These are phyloP conservation scores for Colletotrichum sidae DNA, from an alignment of 2,329 filamentous ascomycete genomes.

Conservation along the genomic window DNA sequence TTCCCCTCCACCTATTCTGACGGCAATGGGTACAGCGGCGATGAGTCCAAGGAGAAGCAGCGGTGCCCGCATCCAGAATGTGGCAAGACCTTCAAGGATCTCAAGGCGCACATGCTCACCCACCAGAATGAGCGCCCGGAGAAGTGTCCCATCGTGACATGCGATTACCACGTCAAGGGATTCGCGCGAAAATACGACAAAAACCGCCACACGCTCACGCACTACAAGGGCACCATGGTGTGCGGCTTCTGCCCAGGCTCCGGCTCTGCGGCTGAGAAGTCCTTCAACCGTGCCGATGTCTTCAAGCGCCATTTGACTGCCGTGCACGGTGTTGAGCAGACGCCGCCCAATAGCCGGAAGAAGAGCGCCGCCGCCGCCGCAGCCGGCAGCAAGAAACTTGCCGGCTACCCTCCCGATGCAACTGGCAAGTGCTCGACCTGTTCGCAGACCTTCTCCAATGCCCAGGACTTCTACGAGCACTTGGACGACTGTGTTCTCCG, in stretches of 20 bases:
- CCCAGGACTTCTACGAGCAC: constrained; percentile 99
- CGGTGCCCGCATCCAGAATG: constrained; percentile 87
- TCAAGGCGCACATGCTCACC: constrained; percentile 94
- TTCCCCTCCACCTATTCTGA: constrained; percentile 72
- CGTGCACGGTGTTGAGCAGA: constrained; percentile 93
- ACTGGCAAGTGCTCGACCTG: constrained; percentile 98
- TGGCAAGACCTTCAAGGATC: constrained; percentile 87
- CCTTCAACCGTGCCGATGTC: constrained; percentile 93
- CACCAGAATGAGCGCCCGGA: constrained; percentile 92
- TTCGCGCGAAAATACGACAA: constrained; percentile 98
- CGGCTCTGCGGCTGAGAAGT: constrained; percentile 90
- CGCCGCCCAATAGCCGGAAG: constrained; percentile 90
- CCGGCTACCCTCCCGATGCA: constrained; percentile 79
- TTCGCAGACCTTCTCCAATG: constrained; percentile 88
- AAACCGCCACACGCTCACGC: constrained; percentile 92
- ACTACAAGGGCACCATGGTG: constrained; percentile 98
- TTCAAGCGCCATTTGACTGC: constrained; percentile 95
- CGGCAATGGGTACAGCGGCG: constrained; percentile 69
- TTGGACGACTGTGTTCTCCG: constrained; percentile 81
- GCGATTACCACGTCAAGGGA: constrained; percentile 92
- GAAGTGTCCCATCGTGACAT: constrained; percentile 92
- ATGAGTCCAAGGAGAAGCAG: constrained; percentile 75
- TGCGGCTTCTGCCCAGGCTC: constrained; percentile 94
- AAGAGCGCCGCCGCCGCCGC: constrained; percentile 56
- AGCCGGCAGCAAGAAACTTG: constrained; percentile 71